These are phyloP conservation scores for Arabidopsis lyrata DNA, from an alignment of 441 rosid species.

Conservation along the genomic window DNA sequence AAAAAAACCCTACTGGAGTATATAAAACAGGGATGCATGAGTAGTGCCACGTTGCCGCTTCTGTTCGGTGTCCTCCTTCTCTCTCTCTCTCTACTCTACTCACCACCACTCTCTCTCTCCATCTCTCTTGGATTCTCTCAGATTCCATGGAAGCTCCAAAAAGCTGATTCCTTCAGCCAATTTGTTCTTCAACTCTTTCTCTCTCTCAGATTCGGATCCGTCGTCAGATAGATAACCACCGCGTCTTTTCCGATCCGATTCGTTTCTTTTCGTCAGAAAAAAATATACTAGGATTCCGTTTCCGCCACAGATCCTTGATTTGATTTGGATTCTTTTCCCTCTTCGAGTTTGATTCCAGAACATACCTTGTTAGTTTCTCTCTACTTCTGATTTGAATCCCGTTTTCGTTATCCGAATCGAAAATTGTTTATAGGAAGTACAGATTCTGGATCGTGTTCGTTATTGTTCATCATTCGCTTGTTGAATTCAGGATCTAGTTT, in stretches of 20 bases:
- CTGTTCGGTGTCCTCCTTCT: constrained; percentile 49
- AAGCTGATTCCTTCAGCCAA: constrained; percentile 41
- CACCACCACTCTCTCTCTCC: constrained; percentile 38
- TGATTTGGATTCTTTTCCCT: constrained; percentile 2
- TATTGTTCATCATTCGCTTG: constrained; percentile 8
- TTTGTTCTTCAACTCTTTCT: constrained; percentile 6
- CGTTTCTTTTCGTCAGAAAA: constrained; percentile 28
- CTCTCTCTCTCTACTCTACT: constrained; percentile 28
- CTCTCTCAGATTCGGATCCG: constrained; percentile 54
- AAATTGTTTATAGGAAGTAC: constrained; percentile 1
- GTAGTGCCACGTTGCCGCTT: constrained; percentile 67
- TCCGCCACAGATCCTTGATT: constrained; percentile 34
- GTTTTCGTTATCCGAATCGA: not conserved
- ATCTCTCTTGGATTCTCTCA: constrained; percentile 53
- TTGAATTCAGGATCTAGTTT: constrained; percentile 21
- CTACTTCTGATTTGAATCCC: constrained; percentile 25
- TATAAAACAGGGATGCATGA: constrained; percentile 44
- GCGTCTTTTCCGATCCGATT: constrained; percentile 42
- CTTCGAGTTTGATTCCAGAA: constrained; percentile 12
- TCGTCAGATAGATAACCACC: not conserved
- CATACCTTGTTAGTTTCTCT: constrained; percentile 20
- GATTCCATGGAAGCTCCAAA: constrained; percentile 44
- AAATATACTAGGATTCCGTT: constrained; percentile 21
- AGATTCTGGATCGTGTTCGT: constrained; percentile 31
- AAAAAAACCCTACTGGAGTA: not conserved